phyloP scores from a whole-genome alignment of 257 asterid genomes.

The Gynochthodes officinalis region DNA sequence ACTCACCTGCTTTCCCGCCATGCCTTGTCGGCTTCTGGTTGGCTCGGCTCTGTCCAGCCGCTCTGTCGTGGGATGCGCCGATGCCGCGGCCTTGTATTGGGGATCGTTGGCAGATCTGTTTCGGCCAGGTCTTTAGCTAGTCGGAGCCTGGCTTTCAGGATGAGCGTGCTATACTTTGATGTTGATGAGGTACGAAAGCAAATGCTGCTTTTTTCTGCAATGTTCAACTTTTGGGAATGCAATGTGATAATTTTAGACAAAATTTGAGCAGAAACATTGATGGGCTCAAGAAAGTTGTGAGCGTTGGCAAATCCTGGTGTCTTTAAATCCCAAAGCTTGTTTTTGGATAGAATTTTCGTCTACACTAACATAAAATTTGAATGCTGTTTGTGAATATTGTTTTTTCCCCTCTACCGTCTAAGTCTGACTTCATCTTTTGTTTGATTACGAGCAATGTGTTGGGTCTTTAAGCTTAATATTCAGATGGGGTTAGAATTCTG shows the following conservation, averaged over 20 bases:
- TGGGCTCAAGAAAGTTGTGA: neutral
- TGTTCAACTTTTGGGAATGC: neutral
- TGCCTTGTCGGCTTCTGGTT: conserved; percentile 88
- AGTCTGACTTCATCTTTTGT: neutral
- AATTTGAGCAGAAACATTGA: neutral
- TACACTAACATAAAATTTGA: too few relatives aligned
- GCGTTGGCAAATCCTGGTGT: neutral
- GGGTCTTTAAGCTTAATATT: neutral
- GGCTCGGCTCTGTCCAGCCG: conserved; percentile 99
- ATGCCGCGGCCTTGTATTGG: conserved; percentile 78
- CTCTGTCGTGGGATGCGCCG: conserved; percentile 92
- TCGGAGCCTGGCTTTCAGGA: conserved; percentile 92
- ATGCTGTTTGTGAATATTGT: too few relatives aligned
- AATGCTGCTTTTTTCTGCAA: neutral
- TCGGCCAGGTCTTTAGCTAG: conserved; percentile 84
- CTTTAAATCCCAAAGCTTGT: neutral
- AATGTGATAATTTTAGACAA: neutral
- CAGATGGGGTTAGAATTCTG: too few relatives aligned
- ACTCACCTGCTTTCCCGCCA: conserved; percentile 92
- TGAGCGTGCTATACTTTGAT: conserved; percentile 94
- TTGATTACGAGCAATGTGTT: neutral
- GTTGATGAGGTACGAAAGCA: conserved; percentile 56
- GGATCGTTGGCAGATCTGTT: conserved; percentile 93
- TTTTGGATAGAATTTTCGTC: neutral
- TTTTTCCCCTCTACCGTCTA: neutral